These are phyloP conservation scores for Eleusine coracana DNA, from an alignment of 176 grass and related monocot genomes.

Conservation along the genomic window DNA sequence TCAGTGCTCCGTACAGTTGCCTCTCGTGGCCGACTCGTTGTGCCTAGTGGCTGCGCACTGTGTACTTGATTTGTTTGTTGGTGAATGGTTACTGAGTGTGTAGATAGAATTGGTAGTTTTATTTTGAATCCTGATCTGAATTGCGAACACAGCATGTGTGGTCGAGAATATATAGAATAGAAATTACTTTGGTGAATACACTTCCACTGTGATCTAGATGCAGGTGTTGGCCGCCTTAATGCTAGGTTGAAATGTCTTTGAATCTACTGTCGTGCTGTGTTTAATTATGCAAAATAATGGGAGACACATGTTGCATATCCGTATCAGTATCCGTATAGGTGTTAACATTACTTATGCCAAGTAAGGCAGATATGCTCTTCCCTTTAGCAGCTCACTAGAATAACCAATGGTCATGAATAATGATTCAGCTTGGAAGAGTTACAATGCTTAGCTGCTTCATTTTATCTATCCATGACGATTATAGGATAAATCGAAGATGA, in stretches of 20 bases:
- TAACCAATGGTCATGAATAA: background rate
- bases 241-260: background rate
- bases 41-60: background rate
- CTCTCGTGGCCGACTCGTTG: background rate
- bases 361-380: conserved; percentile 8
- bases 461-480: background rate
- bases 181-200: background rate
- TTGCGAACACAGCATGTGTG: background rate
- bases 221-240: background rate
- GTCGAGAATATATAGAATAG: background rate
- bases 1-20: conserved; percentile 37
- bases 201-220: conserved; percentile 12
- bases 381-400: conserved; percentile 1
- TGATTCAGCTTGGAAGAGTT: background rate
- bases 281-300: conserved; percentile 10
- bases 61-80: conserved; percentile 27
- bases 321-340: background rate
- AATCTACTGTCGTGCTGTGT: background rate
- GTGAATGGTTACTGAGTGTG: background rate
- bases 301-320: background rate
- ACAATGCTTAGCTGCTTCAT: conserved; percentile 16
- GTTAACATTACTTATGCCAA: background rate
- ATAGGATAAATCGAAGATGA: background rate
- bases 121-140: conserved; percentile 1
- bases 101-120: background rate